Conservation (phyloP, 1,284 basidiomycete species). For the Puccinia brachypodii region DNA sequence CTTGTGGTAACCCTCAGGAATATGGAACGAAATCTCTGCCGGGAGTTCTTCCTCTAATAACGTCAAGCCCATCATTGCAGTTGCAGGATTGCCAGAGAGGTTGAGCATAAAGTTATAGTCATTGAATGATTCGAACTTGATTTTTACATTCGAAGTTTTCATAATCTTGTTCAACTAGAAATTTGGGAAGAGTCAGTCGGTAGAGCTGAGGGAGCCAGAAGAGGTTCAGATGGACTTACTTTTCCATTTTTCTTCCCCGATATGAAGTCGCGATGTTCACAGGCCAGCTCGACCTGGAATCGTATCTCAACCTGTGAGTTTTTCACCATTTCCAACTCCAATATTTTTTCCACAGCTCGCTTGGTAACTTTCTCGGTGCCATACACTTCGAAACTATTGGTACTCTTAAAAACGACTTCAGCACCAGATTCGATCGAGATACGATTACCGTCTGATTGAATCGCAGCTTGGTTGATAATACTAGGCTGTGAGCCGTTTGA, state of each 20-base stretch:
- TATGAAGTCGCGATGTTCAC: conserved; percentile 98
- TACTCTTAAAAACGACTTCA: conserved; percentile 89
- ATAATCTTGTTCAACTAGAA: conserved; percentile 82
- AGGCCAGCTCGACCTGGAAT: conserved; percentile 96
- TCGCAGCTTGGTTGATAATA: conserved; percentile 77
- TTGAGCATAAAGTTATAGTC: conserved; percentile 99
- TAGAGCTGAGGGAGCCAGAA: background rate
- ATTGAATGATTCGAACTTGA: conserved; percentile 99
- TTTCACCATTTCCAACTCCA: conserved; percentile 61
- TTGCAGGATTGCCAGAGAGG: conserved; percentile 67
- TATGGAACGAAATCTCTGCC: conserved; percentile 98
- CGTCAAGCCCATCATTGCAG: conserved; percentile 81
- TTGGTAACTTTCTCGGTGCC: conserved; percentile 92
- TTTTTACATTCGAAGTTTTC: conserved; percentile 92
- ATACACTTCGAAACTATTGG: conserved; percentile 95
- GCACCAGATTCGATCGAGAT: conserved; percentile 77
- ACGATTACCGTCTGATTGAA: conserved; percentile 80
- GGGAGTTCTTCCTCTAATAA: conserved; percentile 94
- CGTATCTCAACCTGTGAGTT: conserved; percentile 91
- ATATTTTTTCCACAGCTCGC: conserved; percentile 71
- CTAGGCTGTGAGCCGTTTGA: conserved; percentile 70
- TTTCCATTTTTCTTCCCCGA: conserved; percentile 98
- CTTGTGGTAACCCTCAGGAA: conserved; percentile 97
- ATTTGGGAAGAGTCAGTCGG: background rate
- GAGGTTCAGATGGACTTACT: conserved; percentile 56